Base-by-base conservation (phyloP, 2,329 filamentous ascomycete species). In the Hypoxylon sp. region DNA sequence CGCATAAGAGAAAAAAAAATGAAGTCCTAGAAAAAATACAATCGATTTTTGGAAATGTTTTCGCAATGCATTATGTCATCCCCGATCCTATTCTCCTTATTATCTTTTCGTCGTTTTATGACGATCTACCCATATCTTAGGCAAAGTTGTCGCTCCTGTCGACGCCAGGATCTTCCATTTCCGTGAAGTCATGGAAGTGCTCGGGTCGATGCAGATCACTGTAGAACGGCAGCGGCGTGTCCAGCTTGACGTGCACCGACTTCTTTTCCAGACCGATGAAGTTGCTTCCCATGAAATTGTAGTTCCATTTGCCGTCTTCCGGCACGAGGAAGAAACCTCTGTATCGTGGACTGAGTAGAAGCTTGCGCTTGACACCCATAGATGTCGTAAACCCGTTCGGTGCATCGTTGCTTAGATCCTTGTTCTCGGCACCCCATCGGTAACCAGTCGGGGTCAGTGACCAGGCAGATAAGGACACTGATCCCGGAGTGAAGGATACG, bases 401-500 rank as follows among this genome's bases (percentile, higher is more conserved):
- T 71, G 96, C 91, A 71, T 99, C 94, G 57, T 90, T 96, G 63
- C 88, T 87, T 46, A 86, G 84, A 73, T 99, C 95, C 74, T 88
- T 93, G 80, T 99, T 99, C 69, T 97, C 90, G 1, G 86, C 91
- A 59, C 94, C 94, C 94, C 95, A 99, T 72, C 93, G 93, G 78
- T 96, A 97, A 42, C 94, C 94, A 57, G 88, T 79, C 1, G 94
- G 92, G 1, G 91, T 97, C 29, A 99, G 83, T 3, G 89, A 88
- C 91, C 93, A 99, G 0, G 94, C 92, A 4, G 91, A 90, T 40
- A 99, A 81, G 3, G 93, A 97, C 12, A 99, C 94, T 40, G 92
- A 97, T 55, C 94, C 94, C 1, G 94, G 94, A 0, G 94, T 97
- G 75, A 99, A 97, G 13, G 91, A 91, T 4, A 97, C 93, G 2